Evolutionary conservation across 2,329 filamentous ascomycete species (phyloP), one percentile per base, ranked within the genome.

Genomic region (Fusarium sp.): DNA sequence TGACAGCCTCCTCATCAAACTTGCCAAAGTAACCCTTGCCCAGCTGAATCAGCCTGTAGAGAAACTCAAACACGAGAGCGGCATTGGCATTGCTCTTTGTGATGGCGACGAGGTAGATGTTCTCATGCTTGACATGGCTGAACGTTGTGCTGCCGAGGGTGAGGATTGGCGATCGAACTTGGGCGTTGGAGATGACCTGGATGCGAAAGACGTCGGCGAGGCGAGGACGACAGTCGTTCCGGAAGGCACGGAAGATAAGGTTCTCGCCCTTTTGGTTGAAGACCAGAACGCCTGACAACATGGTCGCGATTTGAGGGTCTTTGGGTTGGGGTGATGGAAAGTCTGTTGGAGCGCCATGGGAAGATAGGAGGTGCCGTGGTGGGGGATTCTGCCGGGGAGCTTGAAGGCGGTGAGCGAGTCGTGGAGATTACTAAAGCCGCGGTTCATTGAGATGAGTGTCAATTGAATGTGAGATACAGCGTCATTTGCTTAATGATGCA

Each of bases 241-340:
- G 95, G 85, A 99, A 99, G 79, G 96, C 95, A 81, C 96, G 94
- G 87, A 99, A 98, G 84, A 99, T 99, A 81, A 99, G 94, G 85
- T 99, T 98, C 87, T 99, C 96, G 85, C 96, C 96, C 86, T 99
- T 99, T 84, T 99, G 96, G 79, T 99, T 99, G 89, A 99, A 99
- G 78, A 99, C 92, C 77, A 99, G 91, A 80, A 99, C 96, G 69
- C 96, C 96, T 78, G 96, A 98, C 78, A 99, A 88, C 97, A 99
- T 99, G 74, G 80, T 92, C 85, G 75, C 78, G 77, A 75, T 63
- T 59, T 55, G 62, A 69, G 33, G 65, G 63, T 75, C 49, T 54
- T 35, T 41, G 33, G 51, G 58, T 22, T 22, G 51, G 54, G 59
- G 38, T 66, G 66, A 63, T 54, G 49, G 58, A 57, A 47, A 59